These are phyloP conservation scores for Mycena chlorophos DNA, from an alignment of 768 basidiomycete genomes.

Conservation along the genomic window DNA sequence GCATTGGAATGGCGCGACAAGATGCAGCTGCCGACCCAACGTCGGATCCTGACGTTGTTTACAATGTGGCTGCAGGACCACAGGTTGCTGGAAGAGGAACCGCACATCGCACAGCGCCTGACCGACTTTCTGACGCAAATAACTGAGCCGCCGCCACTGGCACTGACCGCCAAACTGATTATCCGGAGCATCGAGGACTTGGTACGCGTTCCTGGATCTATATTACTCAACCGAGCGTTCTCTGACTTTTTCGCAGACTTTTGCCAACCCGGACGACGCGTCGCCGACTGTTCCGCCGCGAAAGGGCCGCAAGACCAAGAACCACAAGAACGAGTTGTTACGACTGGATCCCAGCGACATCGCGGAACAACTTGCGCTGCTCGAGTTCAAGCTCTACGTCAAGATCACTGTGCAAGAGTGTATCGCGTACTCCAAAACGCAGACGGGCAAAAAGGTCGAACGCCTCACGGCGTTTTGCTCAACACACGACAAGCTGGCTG, in stretches of 20 bases:
- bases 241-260: conserved; percentile 38
- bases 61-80: conserved; percentile 64
- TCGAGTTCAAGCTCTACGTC: conserved; percentile 68
- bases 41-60: conserved; percentile 57
- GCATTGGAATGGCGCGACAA: conserved; percentile 65
- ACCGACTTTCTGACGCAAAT: conserved; percentile 54
- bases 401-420: conserved; percentile 76
- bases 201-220: conserved; percentile 34
- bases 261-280: conserved; percentile 32
- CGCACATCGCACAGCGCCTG: conserved; percentile 56
- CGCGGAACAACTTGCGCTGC: conserved; percentile 79
- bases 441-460: conserved; percentile 36
- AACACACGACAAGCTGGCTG: conserved; percentile 60
- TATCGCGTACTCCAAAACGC: conserved; percentile 56
- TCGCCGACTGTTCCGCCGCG: conserved; percentile 29
- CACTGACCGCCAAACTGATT: conserved; percentile 48
- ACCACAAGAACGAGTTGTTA: conserved; percentile 59
- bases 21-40: conserved; percentile 62
- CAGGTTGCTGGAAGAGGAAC: conserved; percentile 63
- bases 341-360: conserved; percentile 67
- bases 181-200: conserved; percentile 54
- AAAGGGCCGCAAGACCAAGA: conserved; percentile 47
- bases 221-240: background rate
- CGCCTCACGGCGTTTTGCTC: conserved; percentile 56
- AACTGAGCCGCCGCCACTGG: conserved; percentile 40